These are phyloP conservation scores for Prillingera fragicola DNA, from an alignment of 1,284 basidiomycete species.

Conservation along the genomic window DNA sequence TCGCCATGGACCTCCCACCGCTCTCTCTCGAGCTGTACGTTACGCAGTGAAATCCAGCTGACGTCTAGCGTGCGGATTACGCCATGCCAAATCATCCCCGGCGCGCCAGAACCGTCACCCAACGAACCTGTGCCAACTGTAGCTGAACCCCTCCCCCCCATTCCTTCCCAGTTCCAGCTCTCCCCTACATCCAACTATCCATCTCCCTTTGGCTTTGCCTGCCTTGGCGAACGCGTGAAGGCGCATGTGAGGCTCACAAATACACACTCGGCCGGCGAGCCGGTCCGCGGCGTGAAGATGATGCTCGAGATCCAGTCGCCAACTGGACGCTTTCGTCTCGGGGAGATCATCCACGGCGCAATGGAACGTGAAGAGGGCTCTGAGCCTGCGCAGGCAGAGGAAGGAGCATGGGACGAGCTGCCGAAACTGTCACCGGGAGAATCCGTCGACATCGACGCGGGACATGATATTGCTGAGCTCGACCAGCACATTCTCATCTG, in stretches of 20 bases:
- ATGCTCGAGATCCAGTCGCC: slow-evolving; percentile 42
- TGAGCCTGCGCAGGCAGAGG: slow-evolving; percentile 10
- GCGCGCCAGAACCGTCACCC: slow-evolving; percentile 17
- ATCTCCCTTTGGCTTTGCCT: slow-evolving; percentile 29
- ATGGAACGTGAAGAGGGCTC: slow-evolving; percentile 1
- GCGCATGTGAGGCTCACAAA: slow-evolving; percentile 29
- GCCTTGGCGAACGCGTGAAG: slow-evolving; percentile 33
- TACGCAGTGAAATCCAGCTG: neutral
- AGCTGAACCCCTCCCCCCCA: slow-evolving; percentile 12
- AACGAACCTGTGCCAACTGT: slow-evolving; percentile 12
- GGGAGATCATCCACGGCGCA: slow-evolving; percentile 35
- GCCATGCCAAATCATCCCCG: slow-evolving; percentile 12
- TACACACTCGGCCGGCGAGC: slow-evolving; percentile 7
- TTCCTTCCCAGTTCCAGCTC: slow-evolving; percentile 22
- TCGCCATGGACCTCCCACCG: slow-evolving; percentile 28
- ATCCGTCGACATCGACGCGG: slow-evolving; percentile 25
- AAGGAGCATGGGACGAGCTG: slow-evolving; percentile 13
- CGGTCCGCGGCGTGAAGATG: slow-evolving; percentile 38
- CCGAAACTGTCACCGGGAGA: slow-evolving; percentile 25
- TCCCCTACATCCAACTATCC: slow-evolving; percentile 39
- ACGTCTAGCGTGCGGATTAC: neutral
- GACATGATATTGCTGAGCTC: slow-evolving; percentile 41
- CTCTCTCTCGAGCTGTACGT: slow-evolving; percentile 28
- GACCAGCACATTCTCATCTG: slow-evolving; percentile 40
- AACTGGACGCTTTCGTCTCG: slow-evolving; percentile 30